Percentiles rank a stretch among this genome's conserved stretches.
Conservation (phyloP, 805 yeast species). For the Yamadazyma ubonensis region DNA sequence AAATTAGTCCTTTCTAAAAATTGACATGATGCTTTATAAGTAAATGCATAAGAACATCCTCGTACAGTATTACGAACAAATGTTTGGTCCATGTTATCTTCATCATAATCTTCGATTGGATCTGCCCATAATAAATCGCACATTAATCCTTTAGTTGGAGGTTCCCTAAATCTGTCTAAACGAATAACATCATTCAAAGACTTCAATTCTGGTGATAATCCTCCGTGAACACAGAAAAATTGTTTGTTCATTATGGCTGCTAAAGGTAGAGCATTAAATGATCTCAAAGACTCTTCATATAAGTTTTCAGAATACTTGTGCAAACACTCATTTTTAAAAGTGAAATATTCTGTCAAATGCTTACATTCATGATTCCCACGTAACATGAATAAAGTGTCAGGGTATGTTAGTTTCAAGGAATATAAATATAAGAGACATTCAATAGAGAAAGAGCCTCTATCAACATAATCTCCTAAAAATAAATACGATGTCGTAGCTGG, state of each 20-base stretch:
- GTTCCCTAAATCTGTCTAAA: conserved; percentile 82
- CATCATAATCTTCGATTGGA: conserved; percentile 82
- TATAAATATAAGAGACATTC: conserved; percentile 78
- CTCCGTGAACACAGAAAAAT: conserved; percentile 96
- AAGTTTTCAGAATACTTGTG: conserved; percentile 70
- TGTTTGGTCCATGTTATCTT: conserved; percentile 40
- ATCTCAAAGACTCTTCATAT: conserved; percentile 70
- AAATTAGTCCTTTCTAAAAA: conserved; percentile 77
- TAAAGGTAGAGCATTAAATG: conserved; percentile 85
- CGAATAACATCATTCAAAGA: conserved; percentile 64
- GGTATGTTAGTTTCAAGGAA: conserved; percentile 74
- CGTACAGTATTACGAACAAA: conserved; percentile 72
- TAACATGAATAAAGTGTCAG: conserved; percentile 71
- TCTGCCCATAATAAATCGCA: conserved; percentile 97
- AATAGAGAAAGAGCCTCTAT: conserved; percentile 86
- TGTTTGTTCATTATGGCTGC: conserved; percentile 94
- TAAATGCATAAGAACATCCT: conserved; percentile 90
- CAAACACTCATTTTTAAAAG: conserved; percentile 85
- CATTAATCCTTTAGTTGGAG: conserved; percentile 91
- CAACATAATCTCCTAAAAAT: conserved; percentile 93
- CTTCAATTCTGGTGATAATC: conserved; percentile 81
- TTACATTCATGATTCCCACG: conserved; percentile 95
- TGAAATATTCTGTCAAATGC: conserved; percentile 90
- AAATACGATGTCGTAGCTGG: conserved; percentile 75
- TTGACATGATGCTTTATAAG: conserved; percentile 77